These are phyloP conservation scores for Apiospora koreana DNA, from an alignment of 2,329 filamentous ascomycete species.

Conservation along the genomic window DNA sequence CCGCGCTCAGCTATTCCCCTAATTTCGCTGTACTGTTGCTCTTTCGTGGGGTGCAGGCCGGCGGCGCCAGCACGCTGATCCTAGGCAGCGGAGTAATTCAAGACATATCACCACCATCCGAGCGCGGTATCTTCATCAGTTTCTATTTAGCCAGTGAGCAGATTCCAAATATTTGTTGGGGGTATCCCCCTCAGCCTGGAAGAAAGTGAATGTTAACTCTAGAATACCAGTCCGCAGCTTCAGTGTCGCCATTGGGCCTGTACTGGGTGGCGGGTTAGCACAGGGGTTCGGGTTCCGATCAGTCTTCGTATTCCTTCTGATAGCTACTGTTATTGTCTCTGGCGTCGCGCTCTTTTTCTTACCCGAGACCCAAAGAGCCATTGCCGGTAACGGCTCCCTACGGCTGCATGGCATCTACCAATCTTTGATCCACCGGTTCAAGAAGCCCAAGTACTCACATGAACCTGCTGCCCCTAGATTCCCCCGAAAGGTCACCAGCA, in stretches of 20 bases:
- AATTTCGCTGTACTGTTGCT: constrained; percentile 45
- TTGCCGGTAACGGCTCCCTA: constrained; percentile 13
- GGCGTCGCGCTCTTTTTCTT: constrained; percentile 23
- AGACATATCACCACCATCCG: constrained; percentile 29
- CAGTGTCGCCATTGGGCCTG: constrained; percentile 32
- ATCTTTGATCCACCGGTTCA: constrained; percentile 17
- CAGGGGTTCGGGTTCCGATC: constrained; percentile 10
- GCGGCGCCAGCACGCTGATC: constrained; percentile 48
- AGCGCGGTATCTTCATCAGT: constrained; percentile 31
- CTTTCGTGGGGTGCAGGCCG: constrained; percentile 48
- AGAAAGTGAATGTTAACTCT: neutral
- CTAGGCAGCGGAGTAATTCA: constrained; percentile 38
- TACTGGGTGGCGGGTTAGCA: constrained; percentile 17
- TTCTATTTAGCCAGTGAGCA: constrained; percentile 32
- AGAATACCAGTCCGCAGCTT: constrained; percentile 25
- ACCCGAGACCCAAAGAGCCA: constrained; percentile 14
- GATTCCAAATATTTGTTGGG: too few relatives aligned
- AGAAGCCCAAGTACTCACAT: constrained; percentile 6
- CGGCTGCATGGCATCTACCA: constrained; percentile 14
- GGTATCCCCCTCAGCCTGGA: too few relatives aligned
- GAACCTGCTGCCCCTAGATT: constrained; percentile 16
- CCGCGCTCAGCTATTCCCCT: constrained; percentile 43
- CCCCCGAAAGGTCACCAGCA: constrained; percentile 24
- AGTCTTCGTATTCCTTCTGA: constrained; percentile 15
- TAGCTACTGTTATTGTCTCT: constrained; percentile 19